These are phyloP conservation scores for Otatea glauca DNA, from an alignment of 176 grass and related monocot genomes.

Conservation along the genomic window DNA sequence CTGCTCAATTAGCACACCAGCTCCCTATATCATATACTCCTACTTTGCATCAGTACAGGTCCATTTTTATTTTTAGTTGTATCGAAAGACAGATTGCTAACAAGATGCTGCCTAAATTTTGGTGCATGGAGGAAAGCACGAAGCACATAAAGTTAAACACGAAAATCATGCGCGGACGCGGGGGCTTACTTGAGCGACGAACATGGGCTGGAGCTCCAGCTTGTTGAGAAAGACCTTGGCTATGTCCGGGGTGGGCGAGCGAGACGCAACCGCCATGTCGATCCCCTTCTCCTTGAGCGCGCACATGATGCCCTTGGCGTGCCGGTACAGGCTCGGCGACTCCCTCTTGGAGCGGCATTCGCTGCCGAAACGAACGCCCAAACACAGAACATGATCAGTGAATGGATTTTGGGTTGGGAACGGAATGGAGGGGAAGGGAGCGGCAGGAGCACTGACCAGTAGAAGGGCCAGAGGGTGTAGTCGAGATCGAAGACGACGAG, in stretches of 20 bases:
- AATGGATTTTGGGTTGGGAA: too few relatives aligned
- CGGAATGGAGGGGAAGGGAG: too few relatives aligned
- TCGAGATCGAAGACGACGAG: slow-evolving; percentile 99
- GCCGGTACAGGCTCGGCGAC: slow-evolving; percentile 71
- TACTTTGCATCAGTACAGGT: neutral
- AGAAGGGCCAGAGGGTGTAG: slow-evolving; percentile 98
- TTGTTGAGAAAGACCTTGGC: slow-evolving; percentile 87
- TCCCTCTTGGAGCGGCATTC: slow-evolving; percentile 90
- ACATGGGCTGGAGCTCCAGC: slow-evolving; percentile 71
- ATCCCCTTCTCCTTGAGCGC: slow-evolving; percentile 95
- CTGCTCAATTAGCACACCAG: too few relatives aligned
- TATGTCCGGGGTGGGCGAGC: slow-evolving; percentile 80
- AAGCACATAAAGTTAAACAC: neutral
- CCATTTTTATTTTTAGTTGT: neutral
- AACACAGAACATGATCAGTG: too few relatives aligned
- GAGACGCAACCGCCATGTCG: slow-evolving; percentile 85
- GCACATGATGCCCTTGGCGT: slow-evolving; percentile 85
- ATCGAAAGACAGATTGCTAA: neutral
- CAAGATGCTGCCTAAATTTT: slow-evolving; percentile 20
- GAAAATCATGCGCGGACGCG: neutral
- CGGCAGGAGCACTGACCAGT: slow-evolving; percentile 53
- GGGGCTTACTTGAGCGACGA: slow-evolving; percentile 66
- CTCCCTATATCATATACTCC: too few relatives aligned
- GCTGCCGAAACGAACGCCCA: slow-evolving; percentile 39
- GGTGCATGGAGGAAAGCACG: neutral